These are phyloP conservation scores for Wickerhamiella bombiphila DNA, from an alignment of 805 yeast genomes.

Conservation along the genomic window DNA sequence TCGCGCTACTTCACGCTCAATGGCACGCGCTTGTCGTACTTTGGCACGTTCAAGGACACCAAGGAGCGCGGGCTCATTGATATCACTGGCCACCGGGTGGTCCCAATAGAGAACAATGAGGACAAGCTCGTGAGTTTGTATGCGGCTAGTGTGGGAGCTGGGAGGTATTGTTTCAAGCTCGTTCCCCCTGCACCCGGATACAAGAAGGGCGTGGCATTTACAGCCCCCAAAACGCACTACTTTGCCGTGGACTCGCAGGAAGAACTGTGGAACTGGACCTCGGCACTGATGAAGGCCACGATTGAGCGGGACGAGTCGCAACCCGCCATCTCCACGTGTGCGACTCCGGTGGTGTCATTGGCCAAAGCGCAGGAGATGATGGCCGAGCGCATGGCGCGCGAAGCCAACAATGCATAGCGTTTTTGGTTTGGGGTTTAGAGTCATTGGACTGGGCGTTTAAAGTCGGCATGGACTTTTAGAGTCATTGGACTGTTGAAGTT, in stretches of 20 bases:
- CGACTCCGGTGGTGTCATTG: constrained; percentile 87
- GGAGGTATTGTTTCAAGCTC: constrained; percentile 82
- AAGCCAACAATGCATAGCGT: no score
- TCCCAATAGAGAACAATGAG: constrained; percentile 53
- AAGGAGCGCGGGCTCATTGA: constrained; percentile 88
- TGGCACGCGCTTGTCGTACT: constrained; percentile 86
- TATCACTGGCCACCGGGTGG: constrained; percentile 83
- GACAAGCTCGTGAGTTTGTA: constrained; percentile 74
- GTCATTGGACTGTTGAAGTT: no score
- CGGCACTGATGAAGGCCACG: constrained; percentile 86
- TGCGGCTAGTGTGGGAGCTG: constrained; percentile 88
- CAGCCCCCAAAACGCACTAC: constrained; percentile 90
- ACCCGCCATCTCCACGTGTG: constrained; percentile 84
- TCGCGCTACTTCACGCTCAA: constrained; percentile 74
- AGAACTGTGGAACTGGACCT: constrained; percentile 92
- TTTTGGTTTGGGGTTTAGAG: no score
- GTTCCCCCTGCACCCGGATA: constrained; percentile 98
- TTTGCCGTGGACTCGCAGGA: constrained; percentile 87
- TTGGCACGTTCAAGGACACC: constrained; percentile 58
- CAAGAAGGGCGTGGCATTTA: constrained; percentile 84
- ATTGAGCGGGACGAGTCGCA: constrained; percentile 88
- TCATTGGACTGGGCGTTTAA: no score
- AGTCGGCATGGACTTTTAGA: no score
- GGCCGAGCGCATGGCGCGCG: constrained; percentile 56
- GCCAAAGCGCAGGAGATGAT: constrained; percentile 75